Evolutionary conservation across 2,329 filamentous ascomycete species (phyloP).

Genomic region (Ceratocystiopsis sp.): DNA sequence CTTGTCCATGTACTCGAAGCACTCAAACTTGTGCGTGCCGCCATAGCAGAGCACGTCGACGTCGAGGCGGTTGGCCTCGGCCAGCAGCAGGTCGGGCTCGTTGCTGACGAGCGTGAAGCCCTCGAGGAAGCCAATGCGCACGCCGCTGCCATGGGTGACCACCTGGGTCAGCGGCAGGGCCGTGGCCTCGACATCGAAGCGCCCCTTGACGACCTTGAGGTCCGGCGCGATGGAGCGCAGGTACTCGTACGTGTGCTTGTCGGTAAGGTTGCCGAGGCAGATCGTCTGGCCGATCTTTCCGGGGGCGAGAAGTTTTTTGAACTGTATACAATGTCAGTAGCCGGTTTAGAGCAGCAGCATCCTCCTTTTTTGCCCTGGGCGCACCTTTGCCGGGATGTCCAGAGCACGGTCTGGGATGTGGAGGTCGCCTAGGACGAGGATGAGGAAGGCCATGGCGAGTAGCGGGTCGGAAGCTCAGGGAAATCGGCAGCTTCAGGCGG

Average conservation of each 20-base stretch:
- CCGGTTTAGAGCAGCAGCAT: too few relatives aligned
- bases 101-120: slow-evolving; percentile 51
- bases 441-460: slow-evolving; percentile 64
- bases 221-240: slow-evolving; percentile 57
- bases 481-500: neutral
- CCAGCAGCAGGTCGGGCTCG: slow-evolving; percentile 48
- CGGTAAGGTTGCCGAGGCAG: slow-evolving; percentile 65
- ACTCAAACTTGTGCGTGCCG: slow-evolving; percentile 51
- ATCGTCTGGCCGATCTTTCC: slow-evolving; percentile 72
- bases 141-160: slow-evolving; percentile 41
- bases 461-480: neutral
- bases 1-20: slow-evolving; percentile 59
- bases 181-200: slow-evolving; percentile 49
- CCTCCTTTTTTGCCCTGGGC: neutral
- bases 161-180: slow-evolving; percentile 48
- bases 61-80: slow-evolving; percentile 50
- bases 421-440: slow-evolving; percentile 81
- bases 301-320: slow-evolving; percentile 70
- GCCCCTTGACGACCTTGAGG: slow-evolving; percentile 52
- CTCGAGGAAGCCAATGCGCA: slow-evolving; percentile 51
- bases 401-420: slow-evolving; percentile 87
- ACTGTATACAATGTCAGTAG: slow-evolving; percentile 28
- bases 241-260: slow-evolving; percentile 67
- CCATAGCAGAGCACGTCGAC: slow-evolving; percentile 55
- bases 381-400: slow-evolving; percentile 78